Evolutionary conservation across 2,329 filamentous ascomycete species (phyloP).

Genomic region (Aureobasidium sp.): DNA sequence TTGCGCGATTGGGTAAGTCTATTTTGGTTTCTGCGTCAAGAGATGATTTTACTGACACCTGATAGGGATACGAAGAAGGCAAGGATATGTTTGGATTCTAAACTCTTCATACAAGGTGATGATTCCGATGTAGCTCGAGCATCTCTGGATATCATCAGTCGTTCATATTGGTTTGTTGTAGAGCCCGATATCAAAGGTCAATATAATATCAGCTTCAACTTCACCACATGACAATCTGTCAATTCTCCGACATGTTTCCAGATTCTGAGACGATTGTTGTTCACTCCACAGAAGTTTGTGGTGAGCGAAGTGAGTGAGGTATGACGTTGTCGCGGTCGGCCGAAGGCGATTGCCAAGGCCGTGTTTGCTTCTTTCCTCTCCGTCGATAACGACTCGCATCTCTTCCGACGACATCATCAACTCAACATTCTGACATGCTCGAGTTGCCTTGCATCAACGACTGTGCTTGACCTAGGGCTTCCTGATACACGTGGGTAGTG

Average conservation of each 20-base stretch:
- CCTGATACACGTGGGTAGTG: too few relatives aligned
- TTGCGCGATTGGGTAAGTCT: constrained; percentile 26
- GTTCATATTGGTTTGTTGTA: too few relatives aligned
- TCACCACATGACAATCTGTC: too few relatives aligned
- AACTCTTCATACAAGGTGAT: background rate
- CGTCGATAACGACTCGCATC: background rate
- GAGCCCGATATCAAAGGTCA: too few relatives aligned
- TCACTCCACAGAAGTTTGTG: too few relatives aligned
- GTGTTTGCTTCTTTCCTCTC: background rate
- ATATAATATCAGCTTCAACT: too few relatives aligned
- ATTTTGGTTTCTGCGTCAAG: fast-evolving
- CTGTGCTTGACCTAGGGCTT: background rate
- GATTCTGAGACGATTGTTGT: too few relatives aligned
- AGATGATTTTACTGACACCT: background rate
- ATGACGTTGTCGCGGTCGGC: too few relatives aligned
- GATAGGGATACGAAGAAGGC: constrained; percentile 32
- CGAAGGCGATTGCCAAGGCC: background rate
- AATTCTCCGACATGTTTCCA: too few relatives aligned
- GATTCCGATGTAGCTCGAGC: too few relatives aligned
- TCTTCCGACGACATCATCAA: background rate
- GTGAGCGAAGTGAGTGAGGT: too few relatives aligned
- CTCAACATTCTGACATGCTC: background rate
- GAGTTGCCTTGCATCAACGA: background rate
- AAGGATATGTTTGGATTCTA: constrained; percentile 38
- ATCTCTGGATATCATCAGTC: too few relatives aligned